Evolutionary conservation across 2,329 filamentous ascomycete genomes (phyloP).

Genomic region (Chaetomium strumarium): DNA sequence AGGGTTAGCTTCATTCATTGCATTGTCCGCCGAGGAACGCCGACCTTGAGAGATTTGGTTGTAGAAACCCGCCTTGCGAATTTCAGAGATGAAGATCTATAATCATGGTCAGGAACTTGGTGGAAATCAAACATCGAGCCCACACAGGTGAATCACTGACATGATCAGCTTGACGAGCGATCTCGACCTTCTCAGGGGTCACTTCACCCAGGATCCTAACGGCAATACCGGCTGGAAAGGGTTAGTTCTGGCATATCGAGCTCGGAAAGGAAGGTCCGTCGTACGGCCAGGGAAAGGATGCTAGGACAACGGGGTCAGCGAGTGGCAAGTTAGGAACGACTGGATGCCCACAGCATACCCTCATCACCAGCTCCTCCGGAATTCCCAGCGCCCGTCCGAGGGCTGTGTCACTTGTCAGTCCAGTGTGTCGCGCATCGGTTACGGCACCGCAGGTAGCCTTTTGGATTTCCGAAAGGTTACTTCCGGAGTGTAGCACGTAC

Average conservation of each 20-base stretch:
- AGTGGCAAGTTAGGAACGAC: no score
- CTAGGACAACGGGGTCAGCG: constrained; percentile 9
- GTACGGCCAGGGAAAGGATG: constrained; percentile 29
- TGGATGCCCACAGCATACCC: constrained; percentile 18
- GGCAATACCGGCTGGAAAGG: constrained; percentile 47
- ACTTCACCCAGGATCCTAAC: constrained; percentile 82
- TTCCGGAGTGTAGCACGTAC: constrained; percentile 7
- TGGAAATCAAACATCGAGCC: not conserved
- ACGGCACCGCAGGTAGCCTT: not conserved
- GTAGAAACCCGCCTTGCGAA: constrained; percentile 66
- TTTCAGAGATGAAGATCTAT: constrained; percentile 68
- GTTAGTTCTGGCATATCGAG: constrained; percentile 1
- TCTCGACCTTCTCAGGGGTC: constrained; percentile 70
- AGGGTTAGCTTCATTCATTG: not conserved
- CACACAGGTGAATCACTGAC: not conserved
- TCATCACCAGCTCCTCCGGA: constrained; percentile 22
- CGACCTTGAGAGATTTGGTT: constrained; percentile 42
- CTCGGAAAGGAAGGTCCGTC: not conserved
- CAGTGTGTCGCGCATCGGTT: not conserved
- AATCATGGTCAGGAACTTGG: constrained; percentile 1
- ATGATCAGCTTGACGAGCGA: constrained; percentile 68
- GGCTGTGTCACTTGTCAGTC: constrained; percentile 8
- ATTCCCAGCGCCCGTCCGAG: constrained; percentile 21
- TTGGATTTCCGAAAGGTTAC: not conserved
- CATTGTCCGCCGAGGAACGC: not conserved